Base-by-base conservation (phyloP, 2,329 filamentous ascomycete genomes). In the Neonectria neomacrospora region DNA sequence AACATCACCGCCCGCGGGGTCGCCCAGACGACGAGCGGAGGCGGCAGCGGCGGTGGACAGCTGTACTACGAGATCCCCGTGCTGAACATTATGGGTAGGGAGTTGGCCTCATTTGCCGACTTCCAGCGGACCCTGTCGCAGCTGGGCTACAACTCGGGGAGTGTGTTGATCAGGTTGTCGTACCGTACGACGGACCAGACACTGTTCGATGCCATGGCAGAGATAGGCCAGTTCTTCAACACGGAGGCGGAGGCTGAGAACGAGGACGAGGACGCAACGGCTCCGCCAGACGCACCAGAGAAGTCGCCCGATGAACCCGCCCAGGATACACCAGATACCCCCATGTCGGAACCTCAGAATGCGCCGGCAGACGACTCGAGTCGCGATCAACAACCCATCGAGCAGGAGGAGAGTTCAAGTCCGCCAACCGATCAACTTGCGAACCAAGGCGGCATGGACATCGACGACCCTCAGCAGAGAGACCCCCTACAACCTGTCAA, bases 71-170 rank as follows among this genome's bases (percentile, higher is more conserved):
- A 98, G 79, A 91, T 89, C 67, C 96, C 96, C 0, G 89, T 94
- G 16, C 80, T 98, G 58, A 91, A 94, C 67, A 87, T 97, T 66
- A 90, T 97, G 85, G 92, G 91, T 10, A 86, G 92, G 71, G 92
- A 95, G 70, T 79, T 97, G 16, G 86, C 90, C 3, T 89, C 87
- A 0, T 92, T 98, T 71, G 83, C 83, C 18, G 94, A 96, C 73
- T 85, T 98, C 61, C 93, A 97, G 77, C 97, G 97, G 83, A 94
- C 93, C 1, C 79, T 99, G 48, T 90, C 89, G 5, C 93, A 97
- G 76, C 81, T 98, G 18, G 96, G 96, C 0, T 90, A 96, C 73
- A 96, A 94, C 75, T 90, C 88, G 51, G 95, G 96, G 6, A 95
- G 87, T 73, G 90, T 92, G 5, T 80, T 97, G 58, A 84, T 99